Base-by-base conservation (phyloP, 2,329 filamentous ascomycete genomes). In the Cadophora gregata region DNA sequence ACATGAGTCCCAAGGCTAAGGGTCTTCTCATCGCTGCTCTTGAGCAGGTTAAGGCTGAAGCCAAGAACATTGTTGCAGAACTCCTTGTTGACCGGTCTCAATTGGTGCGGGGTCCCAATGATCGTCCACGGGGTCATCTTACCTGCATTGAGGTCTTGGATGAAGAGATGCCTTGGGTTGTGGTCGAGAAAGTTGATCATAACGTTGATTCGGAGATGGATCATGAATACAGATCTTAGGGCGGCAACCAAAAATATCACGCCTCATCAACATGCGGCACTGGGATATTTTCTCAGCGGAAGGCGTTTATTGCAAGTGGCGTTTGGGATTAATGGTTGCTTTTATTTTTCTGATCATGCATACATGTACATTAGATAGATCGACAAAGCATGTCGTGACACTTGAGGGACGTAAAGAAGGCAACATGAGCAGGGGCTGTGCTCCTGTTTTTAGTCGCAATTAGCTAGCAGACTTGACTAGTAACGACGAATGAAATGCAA, bases 111-210 rank as follows among this genome's bases (percentile, higher is more conserved):
- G 58, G 29, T 1, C 47, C 42, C 2, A 55, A 66, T 8, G 59
- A 59, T 4, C 47, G 48, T 7, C 48, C 36, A 1, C 33, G 67
- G 16, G 53, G 56, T 19, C 90, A 90, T 79, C 75, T 90, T 75
- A 89, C 87, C 14, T 90, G 88, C 76, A 82, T 51, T n/a, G 58
- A 82, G 67, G 79, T 90, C 31, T 84, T 86, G 64, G 84, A 85
- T 63, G 80, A 80, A 31, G 88, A 91, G 76, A 81, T 88, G 69
- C 87, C 87, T 7, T 90, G 88, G 88, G 38, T 59, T 47, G 53
- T 45, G 19, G 31, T 24, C 16, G 21, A 27, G 7, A 16, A 42
- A 4, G 8, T 4, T 5, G 4, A n/a, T n/a, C 33, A 5, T 25
- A 12, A n/a, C 16, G 36, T 24, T 33, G 62, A 45, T 19, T 9